Conservation (phyloP, 179 eudicot species). For the Beta lomatogona region DNA sequence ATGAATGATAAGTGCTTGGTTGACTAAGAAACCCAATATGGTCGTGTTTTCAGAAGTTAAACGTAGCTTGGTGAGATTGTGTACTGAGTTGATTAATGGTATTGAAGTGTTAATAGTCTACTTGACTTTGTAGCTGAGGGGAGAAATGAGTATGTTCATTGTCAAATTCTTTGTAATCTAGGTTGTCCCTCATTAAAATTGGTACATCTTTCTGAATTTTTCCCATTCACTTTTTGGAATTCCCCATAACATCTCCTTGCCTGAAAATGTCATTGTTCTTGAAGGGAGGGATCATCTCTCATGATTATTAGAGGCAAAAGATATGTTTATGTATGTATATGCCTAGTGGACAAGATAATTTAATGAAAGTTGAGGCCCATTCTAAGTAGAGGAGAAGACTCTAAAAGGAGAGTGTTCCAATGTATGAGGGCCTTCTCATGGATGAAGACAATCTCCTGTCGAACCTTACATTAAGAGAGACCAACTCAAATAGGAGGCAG, state of each 20-base stretch:
- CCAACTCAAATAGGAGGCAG: neutral
- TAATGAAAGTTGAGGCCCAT: slow-evolving; percentile 5
- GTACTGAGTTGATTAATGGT: neutral
- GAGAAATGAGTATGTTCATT: neutral
- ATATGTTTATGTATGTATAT: neutral
- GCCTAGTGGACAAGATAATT: neutral
- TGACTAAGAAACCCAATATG: neutral
- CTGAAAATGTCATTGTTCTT: neutral
- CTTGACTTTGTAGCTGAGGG: neutral
- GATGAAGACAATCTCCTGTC: neutral
- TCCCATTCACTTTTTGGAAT: slow-evolving; percentile 1
- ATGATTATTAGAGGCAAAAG: neutral
- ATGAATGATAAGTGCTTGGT: neutral
- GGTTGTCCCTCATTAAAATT: neutral
- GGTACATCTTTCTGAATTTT: neutral
- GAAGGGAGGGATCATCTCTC: neutral
- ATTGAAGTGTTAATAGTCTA: neutral
- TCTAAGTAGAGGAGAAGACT: neutral
- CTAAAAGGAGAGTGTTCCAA: neutral
- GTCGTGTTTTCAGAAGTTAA: neutral
- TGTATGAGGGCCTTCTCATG: neutral
- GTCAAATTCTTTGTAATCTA: neutral
- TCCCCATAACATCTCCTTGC: neutral
- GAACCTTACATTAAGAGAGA: neutral
- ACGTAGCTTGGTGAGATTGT: neutral